Evolutionary conservation across 2,329 filamentous ascomycete genomes (phyloP), one percentile per base, ranked within the genome.

Genomic region (Mariannaea elegans): DNA sequence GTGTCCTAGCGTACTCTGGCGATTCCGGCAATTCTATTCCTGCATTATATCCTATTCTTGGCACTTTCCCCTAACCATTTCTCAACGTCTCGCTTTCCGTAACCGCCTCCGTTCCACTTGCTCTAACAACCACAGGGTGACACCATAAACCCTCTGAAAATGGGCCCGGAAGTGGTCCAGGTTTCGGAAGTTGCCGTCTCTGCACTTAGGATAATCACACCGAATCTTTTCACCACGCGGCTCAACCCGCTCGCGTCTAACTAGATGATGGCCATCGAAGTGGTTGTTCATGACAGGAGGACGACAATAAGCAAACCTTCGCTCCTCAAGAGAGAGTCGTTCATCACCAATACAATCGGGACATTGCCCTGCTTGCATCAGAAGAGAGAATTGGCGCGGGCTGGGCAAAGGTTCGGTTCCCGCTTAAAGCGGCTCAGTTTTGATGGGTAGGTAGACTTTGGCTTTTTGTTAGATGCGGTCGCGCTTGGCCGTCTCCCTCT

Each of bases 211-310:
- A n/a, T n/a, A n/a, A n/a, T 18, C 63, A 65, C 0, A 61, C 64
- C 34, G 38, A 29, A 69, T 64, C 4, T 32, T 56, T 36, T 64
- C 52, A 36, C 59, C 42, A 44, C 38, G 19, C 32, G 58, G 45
- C 45, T 61, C 27, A 45, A 63, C 54, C 39, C 18, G 56, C 55
- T 66, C 56, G 41, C 59, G 50, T 44, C 59, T 41, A 54, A 53
- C 42, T 4, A 71, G 45, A 52, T 71, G 50, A 19, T 63, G 36
- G 48, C 64, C 39, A 36, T 69, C 60, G 47, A 71, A 71, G 55
- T 71, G 55, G 54, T 69, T 47, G 49, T 71, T 71, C 38, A 49
- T 51, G 29, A 58, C 47, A 23, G 55, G 51, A 23, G 55, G 47
- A 29, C 19, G 39, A 21, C 39, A 44, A 21, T 44, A 24, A 14